These are phyloP conservation scores for Ophiostoma novo-ulmi DNA, from an alignment of 2,329 filamentous ascomycete genomes.

Conservation along the genomic window DNA sequence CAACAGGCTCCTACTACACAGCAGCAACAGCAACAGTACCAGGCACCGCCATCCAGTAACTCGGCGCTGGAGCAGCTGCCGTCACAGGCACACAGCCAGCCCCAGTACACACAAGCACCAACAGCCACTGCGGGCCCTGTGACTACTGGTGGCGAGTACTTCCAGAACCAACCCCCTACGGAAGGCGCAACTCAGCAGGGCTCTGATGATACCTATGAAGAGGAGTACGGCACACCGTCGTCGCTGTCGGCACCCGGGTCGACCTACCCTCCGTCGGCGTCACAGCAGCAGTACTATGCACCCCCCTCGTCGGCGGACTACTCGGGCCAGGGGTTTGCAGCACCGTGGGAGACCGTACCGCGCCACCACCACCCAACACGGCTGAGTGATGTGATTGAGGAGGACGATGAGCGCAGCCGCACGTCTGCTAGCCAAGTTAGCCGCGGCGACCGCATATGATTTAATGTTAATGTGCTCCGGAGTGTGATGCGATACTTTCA, in stretches of 20 bases:
- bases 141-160: not conserved
- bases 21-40: constrained; percentile 31
- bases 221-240: constrained; percentile 52
- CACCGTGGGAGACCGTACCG: constrained; percentile 66
- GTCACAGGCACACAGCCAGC: constrained; percentile 8
- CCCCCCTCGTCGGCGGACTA: constrained; percentile 50
- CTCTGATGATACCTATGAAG: constrained; percentile 22
- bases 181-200: constrained; percentile 9
- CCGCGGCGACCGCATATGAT: constrained; percentile 33
- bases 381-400: constrained; percentile 81
- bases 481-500: too few relatives aligned
- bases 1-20: constrained; percentile 26
- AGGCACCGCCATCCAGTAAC: constrained; percentile 30
- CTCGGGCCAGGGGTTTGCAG: constrained; percentile 59
- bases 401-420: constrained; percentile 74
- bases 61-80: constrained; percentile 31
- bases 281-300: constrained; percentile 44
- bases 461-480: not conserved
- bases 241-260: constrained; percentile 34
- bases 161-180: constrained; percentile 5
- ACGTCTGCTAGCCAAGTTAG: constrained; percentile 64
- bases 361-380: constrained; percentile 83
- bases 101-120: constrained; percentile 4
- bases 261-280: constrained; percentile 36
- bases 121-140: not conserved